Base-by-base conservation (phyloP, 2,329 filamentous ascomycete species). In the Diaporthe destruens region DNA sequence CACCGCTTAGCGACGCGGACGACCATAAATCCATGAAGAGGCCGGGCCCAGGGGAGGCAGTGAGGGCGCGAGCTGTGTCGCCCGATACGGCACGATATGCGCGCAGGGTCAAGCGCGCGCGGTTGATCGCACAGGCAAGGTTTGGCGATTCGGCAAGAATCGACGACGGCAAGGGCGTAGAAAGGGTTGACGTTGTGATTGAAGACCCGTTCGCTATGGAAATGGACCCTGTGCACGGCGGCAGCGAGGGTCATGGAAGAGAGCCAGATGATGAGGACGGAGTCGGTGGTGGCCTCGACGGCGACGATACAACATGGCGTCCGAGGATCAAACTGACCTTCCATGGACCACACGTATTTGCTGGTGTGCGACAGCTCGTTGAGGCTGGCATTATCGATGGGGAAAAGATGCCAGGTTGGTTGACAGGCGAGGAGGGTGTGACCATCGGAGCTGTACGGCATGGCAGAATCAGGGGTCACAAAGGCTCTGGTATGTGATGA, bases 361-460 rank as follows among this genome's bases (percentile, higher is more conserved):
- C 92, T 0, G 95, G 95, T 0, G 86, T 97, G 32, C 88, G 94
- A 61, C 90, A 92, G 78, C 85, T 97, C 42, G 92, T 96, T 0
- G 94, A 97, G 80, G 84, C 89, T 20, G 94, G 94, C 0, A 86
- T 93, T 66, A 85, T 97, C 34, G 90, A 97, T 79, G 92, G 94
- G 1, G 88, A 91, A 77, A 89, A 86, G 70, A 95, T 97, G 92
- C 94, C 95, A 0, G 93, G 93, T 0, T 97, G 94, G 94, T 92
- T 97, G 91, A 96, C 94, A 0, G 95, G 94, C 2, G 94, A 97
- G 78, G 93, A 94, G 56, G 93, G 91, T 0, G 90, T 96, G 6
- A 96, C 93, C 69, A 86, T 91, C 49, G 93, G 93, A 0, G 87
- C 90, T 36, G 90, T 97, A 5, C 87, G 86, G 75, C 81, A 89